Evolutionary conservation across 2,329 filamentous ascomycete genomes (phyloP).

Genomic region (Ophiostoma australiae): DNA sequence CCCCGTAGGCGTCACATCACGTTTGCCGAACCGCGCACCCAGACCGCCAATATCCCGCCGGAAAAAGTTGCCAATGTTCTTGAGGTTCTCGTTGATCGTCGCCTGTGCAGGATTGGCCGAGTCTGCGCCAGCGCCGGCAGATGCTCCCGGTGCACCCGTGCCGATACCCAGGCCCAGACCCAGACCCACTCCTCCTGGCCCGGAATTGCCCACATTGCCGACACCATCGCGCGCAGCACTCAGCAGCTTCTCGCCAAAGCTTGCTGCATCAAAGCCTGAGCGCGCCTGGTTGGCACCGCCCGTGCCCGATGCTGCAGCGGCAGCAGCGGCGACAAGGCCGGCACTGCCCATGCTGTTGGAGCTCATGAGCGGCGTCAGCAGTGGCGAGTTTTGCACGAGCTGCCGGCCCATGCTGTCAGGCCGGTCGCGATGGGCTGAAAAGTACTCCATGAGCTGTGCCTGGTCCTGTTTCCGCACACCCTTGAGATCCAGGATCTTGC

Average conservation of each 20-base stretch:
- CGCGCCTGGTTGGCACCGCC: constrained; percentile 16
- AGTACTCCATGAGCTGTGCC: constrained; percentile 76
- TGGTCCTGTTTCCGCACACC: constrained; percentile 84
- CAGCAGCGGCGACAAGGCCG: constrained; percentile 34
- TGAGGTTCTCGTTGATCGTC: constrained; percentile 87
- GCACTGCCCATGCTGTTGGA: constrained; percentile 41
- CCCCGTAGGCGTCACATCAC: constrained; percentile 42
- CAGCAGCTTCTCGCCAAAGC: constrained; percentile 78
- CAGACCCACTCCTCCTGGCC: constrained; percentile 29
- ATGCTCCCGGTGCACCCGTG: not conserved
- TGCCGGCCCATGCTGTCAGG: constrained; percentile 58
- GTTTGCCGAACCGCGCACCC: constrained; percentile 66
- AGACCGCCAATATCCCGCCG: constrained; percentile 76
- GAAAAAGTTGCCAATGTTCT: constrained; percentile 96
- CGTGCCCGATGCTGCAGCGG: not conserved
- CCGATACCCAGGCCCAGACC: constrained; percentile 18
- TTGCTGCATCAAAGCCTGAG: constrained; percentile 26
- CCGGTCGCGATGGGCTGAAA: constrained; percentile 72
- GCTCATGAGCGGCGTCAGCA: constrained; percentile 61
- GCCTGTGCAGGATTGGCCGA: constrained; percentile 47
- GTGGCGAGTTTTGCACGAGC: constrained; percentile 63
- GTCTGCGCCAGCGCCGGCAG: constrained; percentile 24
- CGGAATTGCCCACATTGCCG: constrained; percentile 16
- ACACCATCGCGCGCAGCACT: constrained; percentile 78
- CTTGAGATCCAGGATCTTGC: constrained; percentile 92